Evolutionary conservation across 1,139 yeast genomes (phyloP), one percentile per base, ranked within the genome.

Genomic region (Blastobotrys petasosporus): DNA sequence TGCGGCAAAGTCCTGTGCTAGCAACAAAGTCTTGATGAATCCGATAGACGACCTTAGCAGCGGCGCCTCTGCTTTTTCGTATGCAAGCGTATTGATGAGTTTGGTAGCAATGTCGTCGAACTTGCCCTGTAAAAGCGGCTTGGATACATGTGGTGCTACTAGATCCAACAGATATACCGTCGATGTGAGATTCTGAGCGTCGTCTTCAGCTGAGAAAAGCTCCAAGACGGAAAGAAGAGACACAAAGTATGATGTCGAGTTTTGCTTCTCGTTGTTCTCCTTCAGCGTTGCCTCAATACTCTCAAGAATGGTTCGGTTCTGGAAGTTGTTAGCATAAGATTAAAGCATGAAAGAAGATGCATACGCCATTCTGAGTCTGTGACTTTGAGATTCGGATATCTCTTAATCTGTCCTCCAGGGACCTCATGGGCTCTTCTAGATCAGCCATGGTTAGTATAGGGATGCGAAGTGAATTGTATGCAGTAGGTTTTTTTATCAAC

Each of bases 261-360:
- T 69, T 43, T 66, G 74, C 59, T 64, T 75, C 50, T 80, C 78
- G 44, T 78, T 74, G 60, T 85, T 90, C 54, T 84, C 90, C 43
- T 75, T 75, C 45, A 92, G 74, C 56, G 85, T 86, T 57, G 87
- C 96, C 64, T 92, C 98, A 40, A 92, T 92, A 2, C 97, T 95
- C 15, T 83, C 76, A 45, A 92, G 73, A 51, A 90, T 82, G 37
- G 87, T 62, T 6, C 86, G 82, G 48, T 80, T 66, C 62, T 64
- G 34, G 35, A 37, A 12, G 34, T 12, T 42, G 40, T 42, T 42
- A 44, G 44, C 20, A 25, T 13, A 3, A 10, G 12, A 13, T 3
- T 13, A 32, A 15, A n/a, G 7, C 12, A 8, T 5, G 16, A 13
- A 2, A 35, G 29, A 39, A 13, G 34, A n/a, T n/a, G n/a, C 25